Evolutionary conservation across 2,329 filamentous ascomycete genomes (phyloP).

Genomic region (Botryotinia calthae): DNA sequence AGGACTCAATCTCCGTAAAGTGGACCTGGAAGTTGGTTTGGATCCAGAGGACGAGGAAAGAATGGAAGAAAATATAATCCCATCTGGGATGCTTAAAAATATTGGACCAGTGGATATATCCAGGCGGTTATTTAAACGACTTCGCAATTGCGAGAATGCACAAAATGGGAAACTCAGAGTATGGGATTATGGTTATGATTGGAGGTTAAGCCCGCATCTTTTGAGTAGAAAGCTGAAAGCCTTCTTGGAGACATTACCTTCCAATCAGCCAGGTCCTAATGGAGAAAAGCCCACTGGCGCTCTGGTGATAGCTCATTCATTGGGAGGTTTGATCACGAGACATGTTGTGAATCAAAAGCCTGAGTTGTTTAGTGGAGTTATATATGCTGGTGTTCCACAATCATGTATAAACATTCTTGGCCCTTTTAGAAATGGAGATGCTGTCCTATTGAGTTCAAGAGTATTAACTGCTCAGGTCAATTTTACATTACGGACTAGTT

Average conservation of each 20-base stretch:
- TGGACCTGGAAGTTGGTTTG: conserved; percentile 84
- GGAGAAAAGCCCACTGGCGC: conserved; percentile 62
- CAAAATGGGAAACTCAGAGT: conserved; percentile 69
- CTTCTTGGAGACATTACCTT: conserved; percentile 72
- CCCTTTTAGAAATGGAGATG: conserved; percentile 86
- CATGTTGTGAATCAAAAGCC: conserved; percentile 84
- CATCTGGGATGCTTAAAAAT: conserved; percentile 85
- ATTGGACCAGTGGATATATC: conserved; percentile 92
- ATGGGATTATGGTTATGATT: conserved; percentile 93
- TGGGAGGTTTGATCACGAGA: conserved; percentile 83
- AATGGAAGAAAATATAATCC: conserved; percentile 79
- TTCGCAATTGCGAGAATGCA: conserved; percentile 72
- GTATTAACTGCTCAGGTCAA: conserved; percentile 91
- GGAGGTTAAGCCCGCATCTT: conserved; percentile 79
- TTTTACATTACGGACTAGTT: conserved; percentile 85
- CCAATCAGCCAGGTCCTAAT: conserved; percentile 55
- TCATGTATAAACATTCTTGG: conserved; percentile 90
- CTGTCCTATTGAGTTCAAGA: conserved; percentile 83
- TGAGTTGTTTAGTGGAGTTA: conserved; percentile 78
- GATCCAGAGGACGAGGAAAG: conserved; percentile 76
- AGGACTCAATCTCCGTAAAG: conserved; percentile 85
- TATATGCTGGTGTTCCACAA: conserved; percentile 83
- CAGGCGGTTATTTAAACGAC: conserved; percentile 72
- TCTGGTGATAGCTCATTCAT: conserved; percentile 78
- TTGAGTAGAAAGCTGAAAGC: conserved; percentile 68